These are phyloP conservation scores for Botrytis pseudocinerea DNA, from an alignment of 2,329 filamentous ascomycete species.

Conservation along the genomic window DNA sequence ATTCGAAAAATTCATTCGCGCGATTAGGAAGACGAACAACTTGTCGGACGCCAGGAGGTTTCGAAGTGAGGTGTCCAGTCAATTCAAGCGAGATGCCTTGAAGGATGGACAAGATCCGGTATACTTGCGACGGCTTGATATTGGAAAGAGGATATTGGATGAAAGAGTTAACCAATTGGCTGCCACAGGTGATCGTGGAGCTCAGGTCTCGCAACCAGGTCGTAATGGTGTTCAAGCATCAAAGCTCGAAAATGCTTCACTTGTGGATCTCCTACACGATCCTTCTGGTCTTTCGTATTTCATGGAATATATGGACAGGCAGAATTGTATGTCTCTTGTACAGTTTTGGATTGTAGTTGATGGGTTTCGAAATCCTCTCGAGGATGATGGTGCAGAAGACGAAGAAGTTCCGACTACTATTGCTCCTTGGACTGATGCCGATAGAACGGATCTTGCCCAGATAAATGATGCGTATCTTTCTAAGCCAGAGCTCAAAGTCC, in stretches of 20 bases:
- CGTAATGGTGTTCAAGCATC: conserved; percentile 49
- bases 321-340: conserved; percentile 80
- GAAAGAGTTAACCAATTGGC: conserved; percentile 84
- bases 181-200: conserved; percentile 55
- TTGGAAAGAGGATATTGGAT: conserved; percentile 85
- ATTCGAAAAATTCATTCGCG: conserved; percentile 91
- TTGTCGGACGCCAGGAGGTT: conserved; percentile 91
- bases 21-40: conserved; percentile 84
- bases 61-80: conserved; percentile 87
- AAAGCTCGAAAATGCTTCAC: conserved; percentile 69
- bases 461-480: conserved; percentile 89
- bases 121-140: conserved; percentile 86
- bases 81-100: conserved; percentile 80
- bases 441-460: conserved; percentile 83
- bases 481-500: conserved; percentile 76
- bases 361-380: conserved; percentile 89
- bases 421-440: conserved; percentile 76
- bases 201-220: conserved; percentile 32
- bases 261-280: conserved; percentile 86
- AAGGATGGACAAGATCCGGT: conserved; percentile 79
- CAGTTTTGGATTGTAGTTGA: conserved; percentile 99
- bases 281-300: conserved; percentile 93
- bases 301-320: conserved; percentile 99
- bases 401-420: conserved; percentile 58
- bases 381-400: conserved; percentile 76